Evolutionary conservation across 2,329 filamentous ascomycete species (phyloP), one percentile per base, ranked within the genome.

Genomic region (Sphaerulina vaccinii): DNA sequence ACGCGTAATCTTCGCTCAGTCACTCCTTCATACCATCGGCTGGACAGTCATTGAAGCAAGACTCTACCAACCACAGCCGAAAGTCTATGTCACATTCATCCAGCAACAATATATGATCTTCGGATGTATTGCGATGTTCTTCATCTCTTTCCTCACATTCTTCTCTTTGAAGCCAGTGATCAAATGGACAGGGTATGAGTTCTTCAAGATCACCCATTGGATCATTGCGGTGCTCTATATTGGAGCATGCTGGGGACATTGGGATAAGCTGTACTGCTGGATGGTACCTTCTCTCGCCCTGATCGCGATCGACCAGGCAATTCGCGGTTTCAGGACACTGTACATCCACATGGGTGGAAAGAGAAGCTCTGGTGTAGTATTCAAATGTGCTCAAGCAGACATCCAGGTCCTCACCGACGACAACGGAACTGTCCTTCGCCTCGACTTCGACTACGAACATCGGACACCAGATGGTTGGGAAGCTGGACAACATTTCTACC

Each of bases 191-290:
- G 87, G 87, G 2, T 89, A 91, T 67, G 87, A 90, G 62, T 83
- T 86, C 69, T 90, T 90, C 75, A 79, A 86, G 55, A 35, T 61
- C 65, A 72, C 80, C 0, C 87, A 90, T 65, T 88, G 88, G 60
- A 73, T 89, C 10, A 73, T 90, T 2, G 87, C 86, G 9, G 82
- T 86, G 72, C 68, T 90, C 3, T 91, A 88, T 67, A 80, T 90
- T 10, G 87, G 85, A 3, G 86, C 85, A 2, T 86, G 85, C 68
- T 89, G 85, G 79, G 86, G 79, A 1, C 87, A 91, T 65, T 91
- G 87, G 87, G 68, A 75, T 44, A 73, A 83, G 44, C 73, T 90
- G 3, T 75, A 79, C 40, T 87, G 83, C 65, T 90, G 86, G 72
- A 76, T 90, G 65, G 75, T 87, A 38, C 82, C 86, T 0, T 80